Evolutionary conservation across 495 filamentous ascomycete species (phyloP), one percentile per base, ranked within the genome.

Genomic region (Aspergillus affinis): DNA sequence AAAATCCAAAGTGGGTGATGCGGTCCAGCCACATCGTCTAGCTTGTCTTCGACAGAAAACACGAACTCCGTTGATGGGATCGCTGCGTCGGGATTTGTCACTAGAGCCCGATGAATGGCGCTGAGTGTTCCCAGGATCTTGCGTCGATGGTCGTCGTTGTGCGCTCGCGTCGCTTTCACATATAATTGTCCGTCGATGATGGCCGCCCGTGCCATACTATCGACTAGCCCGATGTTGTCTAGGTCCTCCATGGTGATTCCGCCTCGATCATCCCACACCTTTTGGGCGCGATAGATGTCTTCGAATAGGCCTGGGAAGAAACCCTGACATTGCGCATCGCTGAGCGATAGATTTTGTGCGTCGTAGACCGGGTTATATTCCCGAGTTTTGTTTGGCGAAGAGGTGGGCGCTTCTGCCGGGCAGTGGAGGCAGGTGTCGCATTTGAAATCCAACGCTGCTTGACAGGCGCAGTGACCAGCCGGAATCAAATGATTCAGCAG

Each of bases 41-140:
- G 49, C 10, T 69, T 62, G 58, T 84, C 80, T 51, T 78, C 73
- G 4, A 76, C 61, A 26, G 61, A 61, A 63, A 83, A 70, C 29
- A 69, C 52, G 68, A 89, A 85, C 71, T 84, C 77, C 50, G 83
- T 86, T 65, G 86, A 78, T 3, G 84, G 84, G 13, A 83, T 62
- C 4, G 76, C 70, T 13, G 71, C 59, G n/a, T 69, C 58, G 23
- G 84, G 61, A 12, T 48, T 51, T 0, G 65, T 48, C 4, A 55
- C 46, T 17, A 69, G 53, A 5, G 64, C 61, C n/a, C 66, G 66
- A 50, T 66, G 61, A 17, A 71, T 63, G 12, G 67, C 56, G 44
- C 62, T 53, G 13, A 71, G 62, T 44, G 63, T 56, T 48, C 65
- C 68, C 45, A 70, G 51, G 23, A 71, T 64, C 30, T 73, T 72